These are phyloP conservation scores for Collybia nuda DNA, from an alignment of 768 basidiomycete species.

Conservation along the genomic window DNA sequence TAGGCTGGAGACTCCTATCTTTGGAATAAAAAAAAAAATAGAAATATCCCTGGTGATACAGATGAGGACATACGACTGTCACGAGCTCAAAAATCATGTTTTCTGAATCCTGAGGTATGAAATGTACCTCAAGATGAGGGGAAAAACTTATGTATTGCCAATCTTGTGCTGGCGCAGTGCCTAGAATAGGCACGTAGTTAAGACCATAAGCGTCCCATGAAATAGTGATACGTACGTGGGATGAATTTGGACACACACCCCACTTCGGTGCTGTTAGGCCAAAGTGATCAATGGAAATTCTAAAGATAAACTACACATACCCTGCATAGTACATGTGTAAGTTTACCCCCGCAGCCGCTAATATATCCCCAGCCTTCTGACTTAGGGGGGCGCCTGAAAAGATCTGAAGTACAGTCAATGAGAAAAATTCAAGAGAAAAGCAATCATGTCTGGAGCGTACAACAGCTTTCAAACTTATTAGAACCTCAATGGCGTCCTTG, in stretches of 20 bases:
- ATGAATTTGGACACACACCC: too few relatives aligned
- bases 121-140: constrained; percentile 3
- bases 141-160: constrained; percentile 9
- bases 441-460: too few relatives aligned
- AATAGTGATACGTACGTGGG: too few relatives aligned
- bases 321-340: constrained; percentile 8
- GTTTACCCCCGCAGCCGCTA: constrained; percentile 7
- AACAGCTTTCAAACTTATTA: too few relatives aligned
- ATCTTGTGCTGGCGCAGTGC: constrained; percentile 2
- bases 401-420: too few relatives aligned
- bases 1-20: constrained; percentile 4
- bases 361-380: constrained; percentile 2
- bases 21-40: not conserved
- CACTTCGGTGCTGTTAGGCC: too few relatives aligned
- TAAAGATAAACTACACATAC: not conserved
- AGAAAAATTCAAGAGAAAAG: too few relatives aligned
- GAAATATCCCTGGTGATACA: too few relatives aligned
- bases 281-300: too few relatives aligned
- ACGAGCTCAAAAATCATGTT: constrained; percentile 3
- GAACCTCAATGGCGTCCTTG: too few relatives aligned
- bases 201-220: too few relatives aligned
- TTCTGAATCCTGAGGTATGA: constrained; percentile 6
- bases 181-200: not conserved
- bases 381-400: too few relatives aligned
- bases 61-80: not conserved